A percentile compares a stretch with the other conserved stretches of the same genome.
phyloP scores from a whole-genome alignment of 352 stramenopile genomes.

The Phytophthora ohioensis region DNA sequence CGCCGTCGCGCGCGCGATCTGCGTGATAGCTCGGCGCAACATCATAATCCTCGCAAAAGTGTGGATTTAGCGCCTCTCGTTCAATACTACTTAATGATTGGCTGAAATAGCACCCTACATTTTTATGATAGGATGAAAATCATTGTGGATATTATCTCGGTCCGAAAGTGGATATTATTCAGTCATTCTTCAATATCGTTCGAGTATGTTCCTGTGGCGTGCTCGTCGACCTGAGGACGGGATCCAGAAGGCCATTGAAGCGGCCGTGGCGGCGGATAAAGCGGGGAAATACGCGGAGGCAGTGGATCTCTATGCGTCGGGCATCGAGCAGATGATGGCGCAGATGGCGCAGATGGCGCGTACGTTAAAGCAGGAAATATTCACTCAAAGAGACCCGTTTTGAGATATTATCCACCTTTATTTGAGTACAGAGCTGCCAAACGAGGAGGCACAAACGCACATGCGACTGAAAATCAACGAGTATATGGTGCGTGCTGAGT shows the following conservation, averaged over 20 bases:
- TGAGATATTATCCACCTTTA: constrained; percentile 7
- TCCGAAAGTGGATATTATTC: neutral
- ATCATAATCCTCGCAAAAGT: constrained; percentile 30
- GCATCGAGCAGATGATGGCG: constrained; percentile 81
- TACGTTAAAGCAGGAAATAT: constrained; percentile 37
- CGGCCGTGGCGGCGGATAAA: constrained; percentile 66
- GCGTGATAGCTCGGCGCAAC: constrained; percentile 51
- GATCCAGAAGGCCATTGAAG: constrained; percentile 59
- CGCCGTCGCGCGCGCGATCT: constrained; percentile 36
- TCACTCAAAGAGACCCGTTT: neutral
- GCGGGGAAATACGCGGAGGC: constrained; percentile 52
- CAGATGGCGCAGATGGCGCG: constrained; percentile 66
- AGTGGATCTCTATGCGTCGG: constrained; percentile 74
- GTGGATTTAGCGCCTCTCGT: constrained; percentile 22
- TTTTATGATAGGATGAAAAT: neutral
- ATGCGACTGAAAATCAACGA: constrained; percentile 71
- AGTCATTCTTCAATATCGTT: constrained; percentile 23
- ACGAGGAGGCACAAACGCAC: constrained; percentile 45
- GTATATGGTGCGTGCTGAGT: constrained; percentile 83
- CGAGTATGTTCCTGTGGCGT: constrained; percentile 60
- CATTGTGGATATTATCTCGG: neutral
- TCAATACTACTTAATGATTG: constrained; percentile 9
- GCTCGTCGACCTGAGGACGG: constrained; percentile 45
- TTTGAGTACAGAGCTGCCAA: constrained; percentile 41
- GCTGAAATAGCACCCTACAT: constrained; percentile 12